Base-by-base conservation (phyloP, 768 basidiomycete genomes). In the Termitomyces sp. region DNA sequence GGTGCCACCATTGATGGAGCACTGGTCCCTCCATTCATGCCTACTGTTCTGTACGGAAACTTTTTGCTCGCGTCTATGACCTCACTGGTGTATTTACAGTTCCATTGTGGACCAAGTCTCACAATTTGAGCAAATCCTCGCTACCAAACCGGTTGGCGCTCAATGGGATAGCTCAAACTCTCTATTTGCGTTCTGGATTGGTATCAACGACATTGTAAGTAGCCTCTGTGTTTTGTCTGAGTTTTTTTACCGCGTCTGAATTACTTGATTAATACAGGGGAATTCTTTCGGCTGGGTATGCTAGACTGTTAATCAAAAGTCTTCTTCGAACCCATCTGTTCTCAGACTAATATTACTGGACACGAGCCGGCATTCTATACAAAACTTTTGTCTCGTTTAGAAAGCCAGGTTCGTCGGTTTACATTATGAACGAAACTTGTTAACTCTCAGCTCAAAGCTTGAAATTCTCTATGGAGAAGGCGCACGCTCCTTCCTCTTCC, bases 171-270 rank as follows among this genome's bases (percentile, higher is more conserved):
- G 79, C 62, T 68, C 70, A 2, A 79, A 86, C 61, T 71, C 43
- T 33, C 68, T 86, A 5, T 86, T 87, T 66, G 78, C 79, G 3
- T 62, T 86, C 45, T 87, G 84, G 84, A 83, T 87, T 52, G 85
- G 85, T 2, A 86, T 86, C 57, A 86, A 87, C 59, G 85, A 85
- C 54, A 74, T 84, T 44, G 81, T 81, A 54, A 68, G 78, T 70
- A n/a, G 4, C 6, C 5, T 2, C 13, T 9, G n/a, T 41, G 40
- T 40, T 40, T 40, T 20, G 3, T 38, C 3, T 8, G 9, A 20
- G 5, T 18, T 35, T 6, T 24, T 26, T 26, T 10, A 30, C 11
- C 33, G 2, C 16, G 5, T 32, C 30, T n/a, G 60, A 49, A 60
- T 58, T 68, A 56, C 4, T 40, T 32, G 7, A 33, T 30, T n/a